Evolutionary conservation across 2,329 filamentous ascomycete genomes (phyloP).

Genomic region (Xylaria sp.): DNA sequence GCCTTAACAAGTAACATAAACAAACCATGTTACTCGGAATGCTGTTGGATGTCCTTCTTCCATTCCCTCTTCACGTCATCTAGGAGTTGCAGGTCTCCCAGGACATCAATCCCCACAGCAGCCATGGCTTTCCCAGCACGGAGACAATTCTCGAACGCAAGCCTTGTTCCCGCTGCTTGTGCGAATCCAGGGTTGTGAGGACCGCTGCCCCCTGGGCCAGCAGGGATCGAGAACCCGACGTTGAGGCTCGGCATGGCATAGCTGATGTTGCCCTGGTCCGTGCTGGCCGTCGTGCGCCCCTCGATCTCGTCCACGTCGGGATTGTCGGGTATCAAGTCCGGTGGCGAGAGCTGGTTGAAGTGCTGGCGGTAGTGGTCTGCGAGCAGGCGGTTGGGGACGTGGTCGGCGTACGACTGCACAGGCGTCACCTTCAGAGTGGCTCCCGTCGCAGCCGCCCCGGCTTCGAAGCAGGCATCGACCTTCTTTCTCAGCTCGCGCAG

Average conservation of each 20-base stretch:
- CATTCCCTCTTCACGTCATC: conserved; percentile 56
- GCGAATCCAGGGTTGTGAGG: conserved; percentile 66
- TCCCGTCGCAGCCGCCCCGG: conserved; percentile 60
- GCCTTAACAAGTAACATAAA: neutral
- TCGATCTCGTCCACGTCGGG: conserved; percentile 55
- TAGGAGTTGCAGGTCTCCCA: conserved; percentile 55
- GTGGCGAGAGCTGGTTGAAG: conserved; percentile 55
- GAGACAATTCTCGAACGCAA: conserved; percentile 58
- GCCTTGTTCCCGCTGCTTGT: conserved; percentile 58
- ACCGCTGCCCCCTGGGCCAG: conserved; percentile 55
- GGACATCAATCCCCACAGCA: conserved; percentile 59
- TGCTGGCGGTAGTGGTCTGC: conserved; percentile 57
- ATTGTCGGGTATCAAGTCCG: conserved; percentile 49
- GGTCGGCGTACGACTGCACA: conserved; percentile 61
- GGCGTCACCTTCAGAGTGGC: conserved; percentile 58
- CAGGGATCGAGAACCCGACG: conserved; percentile 61
- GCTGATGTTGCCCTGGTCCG: conserved; percentile 69
- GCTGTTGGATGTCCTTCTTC: conserved; percentile 42
- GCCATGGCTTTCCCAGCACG: conserved; percentile 60
- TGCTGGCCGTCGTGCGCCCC: conserved; percentile 62
- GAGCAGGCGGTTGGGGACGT: conserved; percentile 63
- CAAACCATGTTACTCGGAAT: neutral
- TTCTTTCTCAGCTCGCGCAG: conserved; percentile 54
- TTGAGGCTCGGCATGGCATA: conserved; percentile 67
- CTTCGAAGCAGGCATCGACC: conserved; percentile 59